Base-by-base conservation (phyloP, 1,284 basidiomycete species). In the Fistulinella staudtii region DNA sequence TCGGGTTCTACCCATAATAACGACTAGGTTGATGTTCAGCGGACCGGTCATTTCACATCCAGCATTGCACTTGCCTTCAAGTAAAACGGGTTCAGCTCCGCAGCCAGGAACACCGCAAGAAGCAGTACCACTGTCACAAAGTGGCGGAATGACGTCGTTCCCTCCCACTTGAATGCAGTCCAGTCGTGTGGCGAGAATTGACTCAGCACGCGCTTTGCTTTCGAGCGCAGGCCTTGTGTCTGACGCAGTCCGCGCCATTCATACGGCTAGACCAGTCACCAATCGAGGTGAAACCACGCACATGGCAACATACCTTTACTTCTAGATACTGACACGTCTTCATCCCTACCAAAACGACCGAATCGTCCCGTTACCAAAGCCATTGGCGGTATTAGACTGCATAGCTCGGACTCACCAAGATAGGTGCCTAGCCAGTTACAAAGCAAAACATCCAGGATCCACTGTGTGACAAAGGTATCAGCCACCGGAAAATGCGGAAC, bases 391-490 rank as follows among this genome's bases (percentile, higher is more conserved):
- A 11, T 10, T 18, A 25, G 20, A 20, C 5, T 20, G 33, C 35
- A 49, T 44, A 47, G 46, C 42, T 39, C 41, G 49, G 39, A 43
- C 50, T 15, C 58, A 79, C 87, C 89, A 10, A 90, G 63, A 63
- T 87, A 89, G 13, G 85, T 86, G 39, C 88, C 88, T 43, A 88
- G 62, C 87, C 89, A 90, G 63, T 92, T 92, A 69, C 88, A 92
- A 23, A 91, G 55, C 38, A 90, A 70, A 39, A 91, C 89, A 63
- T 91, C 88, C 39, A 91, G 71, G 46, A 91, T 70, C 89, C 89
- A 91, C 85, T 89, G 58, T 29, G 25, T 29, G 35, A 45, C 37
- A n/a, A 41, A 51, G 39, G 50, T 8, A 49, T 58, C 42, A 59
- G 51, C 22, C 11, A 43, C 33, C 28, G 9, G 21, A 23, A 31